Percentiles rank a stretch among this genome's conserved stretches.
Conservation (phyloP, 305 asterid species). For the Fraxinus baroniana region DNA sequence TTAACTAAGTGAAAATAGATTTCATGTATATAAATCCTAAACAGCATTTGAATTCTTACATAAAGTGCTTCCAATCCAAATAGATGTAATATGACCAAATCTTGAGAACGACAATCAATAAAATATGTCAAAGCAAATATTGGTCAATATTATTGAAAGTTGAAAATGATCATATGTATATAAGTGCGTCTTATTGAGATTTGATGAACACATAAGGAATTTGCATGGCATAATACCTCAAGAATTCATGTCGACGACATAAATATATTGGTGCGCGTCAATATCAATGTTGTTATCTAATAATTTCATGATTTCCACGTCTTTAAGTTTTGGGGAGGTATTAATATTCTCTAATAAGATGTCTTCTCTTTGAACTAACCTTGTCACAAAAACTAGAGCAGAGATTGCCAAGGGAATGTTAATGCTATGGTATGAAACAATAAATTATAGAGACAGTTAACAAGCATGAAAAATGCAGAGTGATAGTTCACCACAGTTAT, state of each 20-base stretch:
- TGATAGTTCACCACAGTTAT: not conserved
- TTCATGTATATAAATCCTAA: no score
- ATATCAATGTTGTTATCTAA: slow-evolving; percentile 41
- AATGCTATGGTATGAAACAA: not conserved
- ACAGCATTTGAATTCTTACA: no score
- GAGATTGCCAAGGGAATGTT: not conserved
- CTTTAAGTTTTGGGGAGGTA: slow-evolving; percentile 64
- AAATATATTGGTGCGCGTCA: slow-evolving; percentile 40
- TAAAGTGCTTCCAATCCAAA: not conserved
- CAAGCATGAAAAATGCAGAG: not conserved
- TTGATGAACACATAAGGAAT: no score
- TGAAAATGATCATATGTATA: no score
- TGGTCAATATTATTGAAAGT: no score
- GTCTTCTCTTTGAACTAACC: slow-evolving; percentile 39
- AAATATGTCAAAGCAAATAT: not conserved
- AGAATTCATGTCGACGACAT: no score
- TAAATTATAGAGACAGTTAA: not conserved
- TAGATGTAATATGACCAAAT: not conserved
- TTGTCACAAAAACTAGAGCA: slow-evolving; percentile 65
- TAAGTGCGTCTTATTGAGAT: no score
- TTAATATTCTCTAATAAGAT: slow-evolving; percentile 42
- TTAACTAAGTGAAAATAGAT: not conserved
- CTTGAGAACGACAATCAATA: not conserved
- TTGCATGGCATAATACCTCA: no score
- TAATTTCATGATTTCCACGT: slow-evolving; percentile 41